Conservation (phyloP, 345 rosid genomes). For the Crucihimalaya himalaica region DNA sequence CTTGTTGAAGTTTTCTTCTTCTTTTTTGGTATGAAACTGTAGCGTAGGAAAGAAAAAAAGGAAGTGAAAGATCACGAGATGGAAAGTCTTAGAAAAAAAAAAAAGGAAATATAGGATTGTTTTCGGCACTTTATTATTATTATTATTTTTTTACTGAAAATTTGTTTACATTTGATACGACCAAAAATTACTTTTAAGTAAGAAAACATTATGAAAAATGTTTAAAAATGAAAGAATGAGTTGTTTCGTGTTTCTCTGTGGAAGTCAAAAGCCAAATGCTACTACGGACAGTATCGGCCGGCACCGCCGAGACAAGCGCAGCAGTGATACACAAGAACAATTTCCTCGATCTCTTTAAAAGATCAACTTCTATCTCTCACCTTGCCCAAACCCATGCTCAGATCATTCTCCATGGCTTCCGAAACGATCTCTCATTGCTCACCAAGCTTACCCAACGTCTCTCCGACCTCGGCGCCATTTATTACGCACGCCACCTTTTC, state of each 20-base stretch:
- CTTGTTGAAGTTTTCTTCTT: slow-evolving; percentile 30
- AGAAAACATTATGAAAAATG: neutral
- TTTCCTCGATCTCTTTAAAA: slow-evolving; percentile 50
- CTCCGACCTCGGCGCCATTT: slow-evolving; percentile 56
- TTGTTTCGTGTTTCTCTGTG: neutral
- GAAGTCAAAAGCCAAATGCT: slow-evolving; percentile 26
- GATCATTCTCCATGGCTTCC: slow-evolving; percentile 52
- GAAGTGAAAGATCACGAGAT: slow-evolving; percentile 4
- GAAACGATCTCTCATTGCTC: slow-evolving; percentile 53
- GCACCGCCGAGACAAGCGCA: slow-evolving; percentile 24
- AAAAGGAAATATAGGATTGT: neutral
- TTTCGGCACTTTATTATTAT: neutral
- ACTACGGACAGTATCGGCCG: slow-evolving; percentile 29
- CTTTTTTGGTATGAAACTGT: slow-evolving; percentile 16
- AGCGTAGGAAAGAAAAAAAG: slow-evolving; percentile 35
- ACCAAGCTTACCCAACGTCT: slow-evolving; percentile 74
- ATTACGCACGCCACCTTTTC: slow-evolving; percentile 57
- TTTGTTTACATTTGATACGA: neutral
- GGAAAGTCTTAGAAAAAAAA: slow-evolving; percentile 17
- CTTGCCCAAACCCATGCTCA: slow-evolving; percentile 69
- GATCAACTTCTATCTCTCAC: slow-evolving; percentile 51
- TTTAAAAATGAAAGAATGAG: neutral
- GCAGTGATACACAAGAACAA: slow-evolving; percentile 33
- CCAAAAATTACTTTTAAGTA: too few species aligned
- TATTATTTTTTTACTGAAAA: neutral